Evolutionary conservation across 768 basidiomycete genomes (phyloP).

Genomic region (Rhodotorula paludigena): DNA sequence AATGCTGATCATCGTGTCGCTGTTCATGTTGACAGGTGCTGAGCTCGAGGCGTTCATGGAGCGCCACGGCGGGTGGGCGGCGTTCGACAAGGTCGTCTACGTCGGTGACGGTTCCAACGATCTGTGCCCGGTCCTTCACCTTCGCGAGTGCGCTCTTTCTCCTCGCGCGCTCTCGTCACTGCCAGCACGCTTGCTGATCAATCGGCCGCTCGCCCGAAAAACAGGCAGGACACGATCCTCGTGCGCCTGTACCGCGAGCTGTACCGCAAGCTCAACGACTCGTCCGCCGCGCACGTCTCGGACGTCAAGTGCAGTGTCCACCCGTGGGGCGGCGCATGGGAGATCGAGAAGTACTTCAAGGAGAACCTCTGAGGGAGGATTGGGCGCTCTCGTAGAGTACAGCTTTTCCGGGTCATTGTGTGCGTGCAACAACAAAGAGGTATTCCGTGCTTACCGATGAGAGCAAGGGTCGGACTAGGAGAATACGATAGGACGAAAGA

Average conservation of each 20-base stretch:
- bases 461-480: no score
- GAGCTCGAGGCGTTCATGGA: conserved; percentile 79
- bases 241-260: conserved; percentile 75
- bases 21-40: conserved; percentile 58
- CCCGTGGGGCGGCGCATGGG: conserved; percentile 94
- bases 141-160: conserved; percentile 50
- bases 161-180: neutral
- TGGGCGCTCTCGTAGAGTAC: no score
- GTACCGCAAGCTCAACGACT: conserved; percentile 67
- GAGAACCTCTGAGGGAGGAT: no score
- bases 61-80: conserved; percentile 53
- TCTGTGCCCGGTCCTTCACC: conserved; percentile 81
- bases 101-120: conserved; percentile 94
- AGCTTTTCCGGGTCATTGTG: no score
- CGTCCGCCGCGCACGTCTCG: conserved; percentile 54
- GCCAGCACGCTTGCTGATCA: neutral
- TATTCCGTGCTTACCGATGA: no score
- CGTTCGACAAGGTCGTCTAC: conserved; percentile 75
- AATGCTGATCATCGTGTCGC: neutral
- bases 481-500: no score
- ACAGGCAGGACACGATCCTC: conserved; percentile 73
- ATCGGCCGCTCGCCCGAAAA: neutral
- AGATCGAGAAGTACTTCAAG: conserved; percentile 76
- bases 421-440: no score
- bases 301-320: conserved; percentile 68